Evolutionary conservation across 768 basidiomycete species (phyloP), one percentile per base, ranked within the genome.

Genomic region (Naganishia randhawae): DNA sequence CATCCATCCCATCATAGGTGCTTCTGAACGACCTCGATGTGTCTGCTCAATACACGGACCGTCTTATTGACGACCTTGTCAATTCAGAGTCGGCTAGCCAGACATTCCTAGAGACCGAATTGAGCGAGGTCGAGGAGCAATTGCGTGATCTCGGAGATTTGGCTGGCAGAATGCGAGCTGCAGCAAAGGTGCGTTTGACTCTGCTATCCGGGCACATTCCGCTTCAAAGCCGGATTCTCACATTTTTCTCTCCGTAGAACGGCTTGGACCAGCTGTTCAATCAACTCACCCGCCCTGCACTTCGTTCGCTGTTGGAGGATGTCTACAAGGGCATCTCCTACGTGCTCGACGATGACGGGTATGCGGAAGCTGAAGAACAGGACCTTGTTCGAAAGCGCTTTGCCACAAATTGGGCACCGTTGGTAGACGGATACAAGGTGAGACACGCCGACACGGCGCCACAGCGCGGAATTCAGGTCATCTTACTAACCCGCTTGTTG

Each of bases 191-290:
- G 76, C 67, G 83, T 72, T 31, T 32, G 17, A 11, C 48, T 16
- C 1, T 17, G 4, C 19, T 31, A 2, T n/a, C n/a, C n/a, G n/a
- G n/a, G 45, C 9, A 55, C 13, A 13, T n/a, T 3, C 11, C 16
- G 22, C 42, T 29, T 54, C 37, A 57, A 10, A 61, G 16, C 19
- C 17, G 41, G 65, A 13, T 27, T 17, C 57, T 22, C 27, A 45
- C 51, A 41, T 54, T 17, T 42, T 10, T 14, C 25, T 19, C 14
- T 1, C n/a, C 48, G 3, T 72, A 93, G 91, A 82, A 85, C 2
- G 91, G 94, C 17, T 82, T 96, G 31, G 96, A 99, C 73, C 92
- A 95, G 73, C 83, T 98, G 41, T 97, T 98, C 83, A 97, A 93
- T 73, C 95, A 98, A 76, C 83, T 97, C 11, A 84, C 94, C 73